Base-by-base conservation (phyloP, 768 basidiomycete genomes). In the Lenzites betulinus region DNA sequence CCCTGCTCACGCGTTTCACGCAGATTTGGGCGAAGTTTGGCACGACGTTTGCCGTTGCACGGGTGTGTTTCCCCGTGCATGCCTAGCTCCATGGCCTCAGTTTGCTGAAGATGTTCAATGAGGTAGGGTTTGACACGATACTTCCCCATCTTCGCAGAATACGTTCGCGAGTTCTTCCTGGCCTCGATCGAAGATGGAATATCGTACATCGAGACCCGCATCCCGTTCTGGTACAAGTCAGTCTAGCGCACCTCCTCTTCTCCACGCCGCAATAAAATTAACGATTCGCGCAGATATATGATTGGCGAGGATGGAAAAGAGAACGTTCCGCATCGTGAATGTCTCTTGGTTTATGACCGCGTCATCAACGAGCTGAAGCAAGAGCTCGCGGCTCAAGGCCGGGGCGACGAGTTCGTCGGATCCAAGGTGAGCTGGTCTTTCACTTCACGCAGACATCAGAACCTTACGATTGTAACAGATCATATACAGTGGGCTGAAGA, bases 21-120 rank as follows among this genome's bases (percentile, higher is more conserved):
- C 59, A 90, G 89, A 91, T 92, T 51, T 92, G 90, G 90, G 69
- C 81, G 48, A 89, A 89, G 64, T 92, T 92, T 66, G 65, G 67
- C 16, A 82, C 76, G 66, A 84, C 81, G 1, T 85, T 85, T 64
- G 30, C 52, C 1, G 77, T 83, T 0, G 76, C 82, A n/a, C 62
- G 67, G 13, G 87, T 87, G 69, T 54, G 77, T 74, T 11, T 33
- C 11, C 30, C 4, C 30, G 8, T 25, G 44, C 30, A 33, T 33
- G 3, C 13, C 42, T 8, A 4, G 9, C 4, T 43, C 16, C n/a
- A n/a, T 5, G n/a, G 22, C 16, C 42, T 20, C 3, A 8, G 22
- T 22, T 5, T 44, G 3, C 8, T 6, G 79, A 78, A 68, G 61
- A n/a, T 63, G 20, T 23, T 4, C 9, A 3, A 20, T 20, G 30